Base-by-base conservation (phyloP, 495 filamentous ascomycete species). In the Penicillium angulare region DNA sequence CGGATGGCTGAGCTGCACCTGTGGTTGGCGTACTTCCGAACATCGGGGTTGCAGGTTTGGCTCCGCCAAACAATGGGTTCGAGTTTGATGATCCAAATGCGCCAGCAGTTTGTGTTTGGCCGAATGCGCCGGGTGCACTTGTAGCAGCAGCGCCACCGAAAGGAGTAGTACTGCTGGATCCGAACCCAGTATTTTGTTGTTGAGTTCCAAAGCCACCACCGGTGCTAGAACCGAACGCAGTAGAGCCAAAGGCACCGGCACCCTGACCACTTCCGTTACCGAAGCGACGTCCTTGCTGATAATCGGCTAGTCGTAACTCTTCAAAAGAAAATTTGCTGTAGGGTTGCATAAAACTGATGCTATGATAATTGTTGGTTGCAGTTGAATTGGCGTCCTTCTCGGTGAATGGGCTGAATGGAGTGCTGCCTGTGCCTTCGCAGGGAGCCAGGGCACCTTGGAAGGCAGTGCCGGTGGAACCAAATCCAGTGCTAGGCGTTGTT, bases 261-360 rank as follows among this genome's bases (percentile, higher is more conserved):
- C 27, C 27, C 62, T 89, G 86, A 42, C 89, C 89, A 48, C 87
- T 88, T 17, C 80, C 77, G 56, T 89, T 92, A 7, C 90, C 93
- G 56, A 76, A 87, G 29, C 85, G 83, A 49, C 93, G 81, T 20
- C 93, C 93, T 74, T 89, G 85, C 46, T 84, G 81, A 69, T 97
- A 98, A 71, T 98, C 93, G 27, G 81, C 89, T 47, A 95, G 67
- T 61, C 93, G 82, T 38, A 98, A 69, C 67, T 98, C 93, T 61
- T 98, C 93, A 29, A 88, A 82, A 4, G 90, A 96, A 68, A 82
- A 96, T 53, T 90, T 91, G 64, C 81, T 82, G 71, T 96, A 97
- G 0, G 89, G 82, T 39, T 84, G 84, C 78, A 87, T 86, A 57
- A 96, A 95, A 12, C 82, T 81, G 53, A 98, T 87, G 57, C 86